Base-by-base conservation (phyloP, 176 grass and related monocot genomes). In the Themeda triandra region DNA sequence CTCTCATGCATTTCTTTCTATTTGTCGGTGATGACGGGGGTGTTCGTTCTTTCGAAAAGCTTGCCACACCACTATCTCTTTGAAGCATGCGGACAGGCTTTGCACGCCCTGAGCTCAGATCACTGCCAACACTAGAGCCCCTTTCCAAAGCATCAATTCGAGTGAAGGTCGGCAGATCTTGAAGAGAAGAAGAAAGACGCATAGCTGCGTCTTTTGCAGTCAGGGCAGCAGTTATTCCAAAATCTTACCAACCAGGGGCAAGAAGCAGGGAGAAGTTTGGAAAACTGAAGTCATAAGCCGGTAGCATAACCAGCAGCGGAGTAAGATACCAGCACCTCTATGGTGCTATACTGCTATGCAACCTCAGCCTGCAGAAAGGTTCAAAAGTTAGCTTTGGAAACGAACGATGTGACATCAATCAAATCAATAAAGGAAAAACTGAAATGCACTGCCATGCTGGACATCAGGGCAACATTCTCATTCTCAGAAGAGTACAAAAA, bases 41-140 rank as follows among this genome's bases (percentile, higher is more conserved):
- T 58, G 91, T 87, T 81, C 83, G 88, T 76, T 98, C 96, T 92
- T 98, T 98, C 59, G 96, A 98, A 86, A 98, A 98, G 77, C 87
- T 96, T 67, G 91, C 80, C 35, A 82, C 36, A 53, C 58, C 28
- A 75, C 87, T 91, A 84, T 95, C 91, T 78, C 87, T 96, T 87
- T 92, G 86, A 92, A 96, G 63, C 11, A 80, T 85, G 85, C 77
- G 83, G 21, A 98, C 59, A 84, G 87, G 87, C 27, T 92, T 98
- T 56, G 87, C 80, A 77, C 59, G 83, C 35, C 82, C 91, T 66
- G 87, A 86, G 68, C 66, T 86, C 83, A 85, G 74, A 81, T 90
- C 90, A 63, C 73, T 88, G 67, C 88, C 87, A 81, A 90, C 78
- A 40, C 83, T 89, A 78, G 64, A 71, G 35, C 87, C 88, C 69